Evolutionary conservation across 2,329 filamentous ascomycete species (phyloP), one percentile per base, ranked within the genome.

Genomic region (Alternaria sp.): DNA sequence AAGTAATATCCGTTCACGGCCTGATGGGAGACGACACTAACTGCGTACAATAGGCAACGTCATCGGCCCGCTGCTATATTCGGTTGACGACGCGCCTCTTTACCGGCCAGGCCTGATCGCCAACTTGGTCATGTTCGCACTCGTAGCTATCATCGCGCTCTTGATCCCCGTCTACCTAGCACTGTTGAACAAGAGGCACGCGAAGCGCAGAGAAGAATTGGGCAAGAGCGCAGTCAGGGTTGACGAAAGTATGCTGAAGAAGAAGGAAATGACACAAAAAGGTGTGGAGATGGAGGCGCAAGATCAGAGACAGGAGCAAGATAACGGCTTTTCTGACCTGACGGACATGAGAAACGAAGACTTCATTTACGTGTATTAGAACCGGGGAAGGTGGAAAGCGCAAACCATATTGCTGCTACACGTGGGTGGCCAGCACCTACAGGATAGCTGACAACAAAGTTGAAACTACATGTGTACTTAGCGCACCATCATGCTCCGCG

Each of bases 11-110:
- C 5, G 15, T 17, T 40, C n/a, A 40, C 9, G 36, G n/a, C 5
- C 36, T 17, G 36, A 17, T 40, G 36, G 15, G 36, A 17, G 36
- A 40, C 36, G 15, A 17, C 15, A 17, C 36, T 40, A 17, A 40
- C 36, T 40, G 9, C 36, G n/a, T 40, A 17, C 36, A 17, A 40
- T 3, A 5, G 79, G 79, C 1, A 80, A 81, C 51, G 72, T 79
- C 0, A 78, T 79, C 23, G 78, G 78, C 0, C 79, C 78, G 1
- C 74, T 77, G 10, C 71, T 80, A 3, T 81, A 77, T 62, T 77
- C 74, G 11, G 65, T 75, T 3, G 65, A 74, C 1, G 74, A 81
- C 8, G 79, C 77, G 10, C 78, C 78, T 1, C 58, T 74, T 3
- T 80, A 80, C 51, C 73, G 76, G 6, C 71, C 73, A 0, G 78